Evolutionary conservation across 2,329 filamentous ascomycete species (phyloP).

Genomic region (Pseudocercospora macadamiae): DNA sequence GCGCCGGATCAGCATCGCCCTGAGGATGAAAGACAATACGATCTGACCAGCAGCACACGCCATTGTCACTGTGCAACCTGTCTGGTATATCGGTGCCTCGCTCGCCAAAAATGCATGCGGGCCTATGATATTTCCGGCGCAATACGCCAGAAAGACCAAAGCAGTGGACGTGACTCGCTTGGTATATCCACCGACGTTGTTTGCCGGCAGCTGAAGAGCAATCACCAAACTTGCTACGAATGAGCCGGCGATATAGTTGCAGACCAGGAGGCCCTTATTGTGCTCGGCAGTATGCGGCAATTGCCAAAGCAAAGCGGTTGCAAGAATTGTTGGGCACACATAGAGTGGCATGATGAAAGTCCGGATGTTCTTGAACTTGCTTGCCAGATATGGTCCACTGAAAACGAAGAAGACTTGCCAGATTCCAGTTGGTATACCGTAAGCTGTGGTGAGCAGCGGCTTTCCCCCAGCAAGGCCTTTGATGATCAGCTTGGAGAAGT

Average conservation of each 20-base stretch:
- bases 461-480: constrained; percentile 51
- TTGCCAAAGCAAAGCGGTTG: constrained; percentile 55
- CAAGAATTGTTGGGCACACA: constrained; percentile 56
- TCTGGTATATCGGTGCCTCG: constrained; percentile 54
- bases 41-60: constrained; percentile 50
- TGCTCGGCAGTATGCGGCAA: constrained; percentile 44
- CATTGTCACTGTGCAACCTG: constrained; percentile 57
- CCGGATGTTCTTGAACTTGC: constrained; percentile 54
- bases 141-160: constrained; percentile 51
- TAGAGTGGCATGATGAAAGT: constrained; percentile 58
- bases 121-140: constrained; percentile 52
- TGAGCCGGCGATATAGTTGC: constrained; percentile 55
- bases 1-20: constrained; percentile 42
- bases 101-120: constrained; percentile 50
- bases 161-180: constrained; percentile 52
- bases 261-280: constrained; percentile 52
- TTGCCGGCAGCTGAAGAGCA: constrained; percentile 56
- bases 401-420: constrained; percentile 60
- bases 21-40: constrained; percentile 41
- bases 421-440: constrained; percentile 59
- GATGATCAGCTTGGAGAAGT: constrained; percentile 60
- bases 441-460: constrained; percentile 52
- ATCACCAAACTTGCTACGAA: constrained; percentile 58
- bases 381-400: constrained; percentile 56
- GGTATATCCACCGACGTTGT: constrained; percentile 54